Evolutionary conservation across 75 land plant species (phyloP).

Genomic region (Gnetum montanum): DNA sequence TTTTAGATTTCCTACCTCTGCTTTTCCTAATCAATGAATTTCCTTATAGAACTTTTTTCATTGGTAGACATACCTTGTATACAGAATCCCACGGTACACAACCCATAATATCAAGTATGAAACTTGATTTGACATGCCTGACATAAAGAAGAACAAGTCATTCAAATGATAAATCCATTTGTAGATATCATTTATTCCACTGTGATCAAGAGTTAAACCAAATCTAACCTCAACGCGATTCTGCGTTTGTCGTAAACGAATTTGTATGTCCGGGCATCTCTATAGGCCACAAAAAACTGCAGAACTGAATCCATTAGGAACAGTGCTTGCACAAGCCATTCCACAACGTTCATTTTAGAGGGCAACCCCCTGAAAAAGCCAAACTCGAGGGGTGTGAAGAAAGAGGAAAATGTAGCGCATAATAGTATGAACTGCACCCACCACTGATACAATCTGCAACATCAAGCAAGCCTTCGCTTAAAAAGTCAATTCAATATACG

Average conservation of each 20-base stretch:
- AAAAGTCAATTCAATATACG: too few species aligned
- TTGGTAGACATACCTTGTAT: constrained; percentile 55
- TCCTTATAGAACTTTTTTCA: too few species aligned
- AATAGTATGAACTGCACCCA: constrained; percentile 56
- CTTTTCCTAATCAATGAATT: too few species aligned
- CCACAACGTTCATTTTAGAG: constrained; percentile 34
- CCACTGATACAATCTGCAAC: constrained; percentile 29
- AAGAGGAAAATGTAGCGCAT: constrained; percentile 71
- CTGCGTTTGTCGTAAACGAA: constrained; percentile 29
- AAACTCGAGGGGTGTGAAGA: constrained; percentile 77
- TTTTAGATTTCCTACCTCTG: too few species aligned
- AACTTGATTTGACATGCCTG: constrained; percentile 50
- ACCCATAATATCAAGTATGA: constrained; percentile 42
- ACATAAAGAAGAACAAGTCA: too few species aligned
- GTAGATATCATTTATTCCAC: too few species aligned
- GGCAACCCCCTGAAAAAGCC: constrained; percentile 76
- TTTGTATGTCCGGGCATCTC: constrained; percentile 52
- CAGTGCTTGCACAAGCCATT: constrained; percentile 50
- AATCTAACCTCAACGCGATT: constrained; percentile 43
- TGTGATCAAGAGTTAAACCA: too few species aligned
- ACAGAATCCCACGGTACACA: constrained; percentile 77
- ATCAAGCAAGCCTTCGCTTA: not conserved
- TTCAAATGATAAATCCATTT: too few species aligned
- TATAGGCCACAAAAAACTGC: constrained; percentile 60
- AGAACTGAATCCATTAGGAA: constrained; percentile 57